These are phyloP conservation scores for Rhizophagus sp. DNA, from an alignment of 192 early-diverging fungal species.

Conservation along the genomic window DNA sequence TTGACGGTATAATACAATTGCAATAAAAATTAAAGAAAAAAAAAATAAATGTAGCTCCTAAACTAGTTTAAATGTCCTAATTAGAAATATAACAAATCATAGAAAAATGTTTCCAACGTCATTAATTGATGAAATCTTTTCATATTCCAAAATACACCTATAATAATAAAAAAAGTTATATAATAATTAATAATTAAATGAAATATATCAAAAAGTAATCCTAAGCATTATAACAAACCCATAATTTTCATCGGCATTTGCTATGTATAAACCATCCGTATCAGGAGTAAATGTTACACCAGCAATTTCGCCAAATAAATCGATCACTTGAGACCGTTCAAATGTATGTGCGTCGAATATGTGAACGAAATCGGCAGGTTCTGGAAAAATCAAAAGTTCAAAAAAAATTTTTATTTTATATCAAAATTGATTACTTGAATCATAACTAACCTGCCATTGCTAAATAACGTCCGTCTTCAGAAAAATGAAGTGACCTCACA, in stretches of 20 bases:
- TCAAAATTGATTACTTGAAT: neutral
- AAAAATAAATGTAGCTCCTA: neutral
- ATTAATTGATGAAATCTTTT: conserved; percentile 14
- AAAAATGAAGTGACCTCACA: conserved; percentile 60
- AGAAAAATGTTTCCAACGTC: conserved; percentile 22
- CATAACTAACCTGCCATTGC: conserved; percentile 49
- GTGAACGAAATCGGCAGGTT: conserved; percentile 71
- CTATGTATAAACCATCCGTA: conserved; percentile 56
- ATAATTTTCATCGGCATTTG: conserved; percentile 46
- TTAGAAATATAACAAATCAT: neutral
- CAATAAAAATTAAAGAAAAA: neutral
- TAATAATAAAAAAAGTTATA: neutral
- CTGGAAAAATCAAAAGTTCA: conserved; percentile 9
- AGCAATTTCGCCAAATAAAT: conserved; percentile 73
- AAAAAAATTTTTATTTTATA: neutral
- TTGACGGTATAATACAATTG: neutral
- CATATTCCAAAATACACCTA: conserved; percentile 23
- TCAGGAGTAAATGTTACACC: conserved; percentile 61
- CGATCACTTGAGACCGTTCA: conserved; percentile 56
- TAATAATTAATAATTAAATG: neutral
- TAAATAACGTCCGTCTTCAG: conserved; percentile 54
- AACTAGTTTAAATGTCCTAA: conserved; percentile 2
- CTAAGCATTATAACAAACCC: conserved; percentile 32
- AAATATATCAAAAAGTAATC: neutral
- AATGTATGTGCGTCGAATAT: conserved; percentile 48